Base-by-base conservation (phyloP, 2,329 filamentous ascomycete genomes). In the Cryphonectria japonica region DNA sequence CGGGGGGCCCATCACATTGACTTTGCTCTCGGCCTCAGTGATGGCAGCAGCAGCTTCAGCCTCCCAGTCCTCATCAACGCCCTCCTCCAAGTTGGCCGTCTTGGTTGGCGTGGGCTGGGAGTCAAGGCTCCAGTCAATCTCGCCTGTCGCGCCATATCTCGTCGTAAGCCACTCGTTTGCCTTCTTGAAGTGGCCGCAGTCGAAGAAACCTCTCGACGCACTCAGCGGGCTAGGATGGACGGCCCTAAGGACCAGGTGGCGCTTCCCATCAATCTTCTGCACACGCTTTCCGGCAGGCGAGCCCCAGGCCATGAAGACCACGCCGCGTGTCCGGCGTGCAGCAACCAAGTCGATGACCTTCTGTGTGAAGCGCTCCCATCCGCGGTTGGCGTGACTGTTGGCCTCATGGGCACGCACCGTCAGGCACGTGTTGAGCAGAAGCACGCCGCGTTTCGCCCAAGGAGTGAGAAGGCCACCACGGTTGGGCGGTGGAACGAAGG, bases 221-320 rank as follows among this genome's bases (percentile, higher is more conserved):
- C 93, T 97, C 75, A 98, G 81, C n/a, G 96, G 96, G 80, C 94
- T 97, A 0, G 96, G 96, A 82, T 99, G 96, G 66, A 95, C 94
- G 77, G 91, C 92, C 82, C 92, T 91, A 74, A 99, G 84, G 52
- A 99, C 93, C 62, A 93, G 86, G 82, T 99, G 95, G 76, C 87
- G 91, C 74, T 88, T 85, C 66, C 82, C 84, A 78, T 96, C 92
- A 67, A 98, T 86, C 75, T 90, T 92, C 59, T 86, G 83, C 32
- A 97, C 93, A 69, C 95, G 85, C 83, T 93, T 92, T 69, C 91
- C 92, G 0, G 96, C 96, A 1, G 94, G 93, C 7, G 85, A 90
- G 22, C 96, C 96, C 96, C 96, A 99, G 0, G 95, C 95, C 80
- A 99, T 84, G 79, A 98, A 99, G 5, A 98, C 96, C 1, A 99